phyloP scores from a whole-genome alignment of 257 asterid genomes.

The Scutellaria baicalensis region DNA sequence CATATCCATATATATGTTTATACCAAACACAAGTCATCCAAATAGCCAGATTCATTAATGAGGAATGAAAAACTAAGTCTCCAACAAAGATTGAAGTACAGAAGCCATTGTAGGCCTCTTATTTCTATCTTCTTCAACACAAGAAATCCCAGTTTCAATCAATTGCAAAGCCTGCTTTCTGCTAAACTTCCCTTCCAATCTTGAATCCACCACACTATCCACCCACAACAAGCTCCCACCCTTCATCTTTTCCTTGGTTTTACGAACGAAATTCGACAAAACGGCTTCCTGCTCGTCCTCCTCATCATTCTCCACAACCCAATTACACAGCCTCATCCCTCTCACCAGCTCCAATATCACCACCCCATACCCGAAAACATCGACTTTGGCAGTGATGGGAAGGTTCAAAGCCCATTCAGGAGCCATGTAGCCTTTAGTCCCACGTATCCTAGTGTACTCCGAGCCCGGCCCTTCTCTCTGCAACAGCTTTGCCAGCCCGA shows the following conservation, averaged over 20 bases:
- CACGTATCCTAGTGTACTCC: constrained; percentile 37
- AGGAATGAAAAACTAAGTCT: constrained; percentile 6
- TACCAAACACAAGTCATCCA: too few relatives aligned
- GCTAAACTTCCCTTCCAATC: constrained; percentile 45
- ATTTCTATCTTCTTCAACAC: constrained; percentile 59
- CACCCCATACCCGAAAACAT: constrained; percentile 51
- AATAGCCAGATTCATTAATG: too few relatives aligned
- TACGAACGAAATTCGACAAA: constrained; percentile 23
- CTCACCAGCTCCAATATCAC: constrained; percentile 48
- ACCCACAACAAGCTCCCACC: constrained; percentile 31
- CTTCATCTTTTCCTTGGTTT: constrained; percentile 11
- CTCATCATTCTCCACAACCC: constrained; percentile 28
- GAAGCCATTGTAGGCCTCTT: constrained; percentile 67
- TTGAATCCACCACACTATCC: constrained; percentile 47
- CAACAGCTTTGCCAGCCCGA: constrained; percentile 49
- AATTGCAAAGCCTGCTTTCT: constrained; percentile 38
- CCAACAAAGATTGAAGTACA: constrained; percentile 46
- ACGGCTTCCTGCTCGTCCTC: constrained; percentile 22
- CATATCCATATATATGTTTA: too few relatives aligned
- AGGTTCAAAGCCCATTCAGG: constrained; percentile 52
- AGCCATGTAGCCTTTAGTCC: constrained; percentile 64
- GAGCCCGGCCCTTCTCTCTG: constrained; percentile 43
- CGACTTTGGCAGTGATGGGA: constrained; percentile 50
- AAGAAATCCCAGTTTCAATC: constrained; percentile 37
- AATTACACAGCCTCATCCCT: constrained; percentile 45